phyloP scores from a whole-genome alignment of 208 protist genomes.

The Crithidia acanthocephali region DNA sequence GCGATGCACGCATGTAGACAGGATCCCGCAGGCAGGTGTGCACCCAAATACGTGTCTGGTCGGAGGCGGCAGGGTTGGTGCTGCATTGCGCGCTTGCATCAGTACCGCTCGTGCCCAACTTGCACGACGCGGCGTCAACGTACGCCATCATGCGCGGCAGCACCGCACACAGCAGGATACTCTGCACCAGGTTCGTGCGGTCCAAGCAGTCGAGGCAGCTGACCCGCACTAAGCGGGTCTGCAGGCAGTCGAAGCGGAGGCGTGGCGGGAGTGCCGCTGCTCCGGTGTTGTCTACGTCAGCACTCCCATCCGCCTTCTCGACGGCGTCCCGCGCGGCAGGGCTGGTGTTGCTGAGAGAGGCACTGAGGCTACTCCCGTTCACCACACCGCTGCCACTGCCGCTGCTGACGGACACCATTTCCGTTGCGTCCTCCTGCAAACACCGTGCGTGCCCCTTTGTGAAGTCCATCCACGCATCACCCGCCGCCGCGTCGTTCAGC shows the following conservation, averaged over 20 bases:
- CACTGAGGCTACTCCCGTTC: constrained; percentile 3
- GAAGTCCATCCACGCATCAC: constrained; percentile 33
- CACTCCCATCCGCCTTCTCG: not conserved
- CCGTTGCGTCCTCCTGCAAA: constrained; percentile 1
- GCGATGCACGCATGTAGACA: not conserved
- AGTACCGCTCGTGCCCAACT: not conserved
- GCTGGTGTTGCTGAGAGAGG: constrained; percentile 1
- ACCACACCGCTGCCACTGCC: not conserved
- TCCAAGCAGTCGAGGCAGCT: constrained; percentile 90
- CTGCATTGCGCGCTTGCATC: not conserved
- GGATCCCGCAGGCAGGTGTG: not conserved
- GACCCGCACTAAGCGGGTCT: constrained; percentile 46
- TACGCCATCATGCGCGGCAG: constrained; percentile 63
- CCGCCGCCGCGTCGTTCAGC: constrained; percentile 6
- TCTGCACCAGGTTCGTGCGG: constrained; percentile 80
- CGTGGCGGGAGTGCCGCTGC: constrained; percentile 10
- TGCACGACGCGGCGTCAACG: constrained; percentile 19
- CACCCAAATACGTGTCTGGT: not conserved
- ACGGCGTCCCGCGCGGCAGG: not conserved
- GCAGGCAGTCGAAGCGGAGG: constrained; percentile 14
- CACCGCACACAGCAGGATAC: constrained; percentile 43
- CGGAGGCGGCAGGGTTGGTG: too few relatives aligned
- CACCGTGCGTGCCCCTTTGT: constrained; percentile 13
- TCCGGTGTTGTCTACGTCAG: not conserved
- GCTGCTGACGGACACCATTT: not conserved